Percentiles rank a stretch among this genome's conserved stretches.
These are phyloP conservation scores for Rhizopus stolonifer DNA, from an alignment of 371 early-diverging fungal genomes.

Conservation along the genomic window DNA sequence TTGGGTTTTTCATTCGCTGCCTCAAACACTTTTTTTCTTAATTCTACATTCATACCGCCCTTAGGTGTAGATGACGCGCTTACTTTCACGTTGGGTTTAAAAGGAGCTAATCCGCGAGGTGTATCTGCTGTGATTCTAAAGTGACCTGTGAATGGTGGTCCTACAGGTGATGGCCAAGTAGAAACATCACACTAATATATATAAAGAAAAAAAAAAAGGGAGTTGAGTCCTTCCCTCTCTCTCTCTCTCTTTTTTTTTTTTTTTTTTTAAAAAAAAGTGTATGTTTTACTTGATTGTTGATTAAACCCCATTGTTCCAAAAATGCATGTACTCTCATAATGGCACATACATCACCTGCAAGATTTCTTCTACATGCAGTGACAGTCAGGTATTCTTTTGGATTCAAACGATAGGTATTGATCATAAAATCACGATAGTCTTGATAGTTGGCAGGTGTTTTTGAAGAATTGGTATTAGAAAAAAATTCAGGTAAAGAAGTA, in stretches of 20 bases:
- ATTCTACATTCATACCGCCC: constrained; percentile 40
- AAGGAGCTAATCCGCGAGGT: constrained; percentile 89
- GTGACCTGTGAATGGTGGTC: constrained; percentile 94
- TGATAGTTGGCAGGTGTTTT: constrained; percentile 92
- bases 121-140: constrained; percentile 95
- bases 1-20: constrained; percentile 27
- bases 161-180: constrained; percentile 89
- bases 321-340: constrained; percentile 98
- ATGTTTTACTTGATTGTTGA: constrained; percentile 96
- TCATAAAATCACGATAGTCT: constrained; percentile 98
- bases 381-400: constrained; percentile 95
- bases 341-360: constrained; percentile 97
- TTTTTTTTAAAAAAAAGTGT: too few relatives aligned
- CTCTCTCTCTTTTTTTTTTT: not conserved
- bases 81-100: constrained; percentile 63
- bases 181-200: constrained; percentile 79
- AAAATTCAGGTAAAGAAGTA: constrained; percentile 94
- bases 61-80: not conserved
- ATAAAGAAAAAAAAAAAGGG: constrained; percentile 1
- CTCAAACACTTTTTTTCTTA: constrained; percentile 62
- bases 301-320: constrained; percentile 98
- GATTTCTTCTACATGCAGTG: constrained; percentile 92
- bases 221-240: not conserved
- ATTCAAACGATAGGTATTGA: constrained; percentile 93
- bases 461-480: constrained; percentile 84